Base-by-base conservation (phyloP, 2,329 filamentous ascomycete genomes). In the Podosphaera xanthii region DNA sequence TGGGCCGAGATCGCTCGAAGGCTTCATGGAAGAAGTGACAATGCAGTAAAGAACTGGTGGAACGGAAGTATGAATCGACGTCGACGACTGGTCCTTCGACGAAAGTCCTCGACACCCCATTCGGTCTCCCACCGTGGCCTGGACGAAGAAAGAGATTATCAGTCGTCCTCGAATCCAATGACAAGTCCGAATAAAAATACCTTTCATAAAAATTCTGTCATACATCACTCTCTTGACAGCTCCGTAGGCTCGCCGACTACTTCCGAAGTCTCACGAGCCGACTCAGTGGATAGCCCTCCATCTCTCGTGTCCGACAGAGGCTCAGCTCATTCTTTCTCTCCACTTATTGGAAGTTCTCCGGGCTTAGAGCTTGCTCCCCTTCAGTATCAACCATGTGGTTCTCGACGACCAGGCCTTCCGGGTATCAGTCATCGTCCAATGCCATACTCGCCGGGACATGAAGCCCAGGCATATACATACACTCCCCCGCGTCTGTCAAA, bases 11-110 rank as follows among this genome's bases (percentile, higher is more conserved):
- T 96, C 68, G 87, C 90, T 52, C 79, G 90, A 64, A 77, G 81
- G 53, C 77, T 96, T 30, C 78, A 84, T 59, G 88, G 88, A 63
- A 84, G 90, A 67, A 94, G 89, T 70, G 90, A 96, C 74, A 96
- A 96, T 68, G 86, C 87, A 35, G 87, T 96, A 63, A 96, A 96
- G 79, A 96, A 96, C 71, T 96, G 89, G 88, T 95, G 87, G 87
- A 95, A 95, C 69, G 89, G 90, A 57, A 87, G 84, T 69, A 86
- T 90, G 77, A 95, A 95, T 73, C 81, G 89, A 67, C 78, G 84
- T 67, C 71, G 74, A 69, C 63, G 73, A 35, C 62, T 68, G 36
- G 64, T 66, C 7, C 64, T 67, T 35, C 66, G 67, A 36, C 60
- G 66, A 46, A 64, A 66, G 54, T 64, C 63, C 12, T 66, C 67